Evolutionary conservation across 129 eudicot genomes (phyloP).

Genomic region (Flaveria sonorensis): DNA sequence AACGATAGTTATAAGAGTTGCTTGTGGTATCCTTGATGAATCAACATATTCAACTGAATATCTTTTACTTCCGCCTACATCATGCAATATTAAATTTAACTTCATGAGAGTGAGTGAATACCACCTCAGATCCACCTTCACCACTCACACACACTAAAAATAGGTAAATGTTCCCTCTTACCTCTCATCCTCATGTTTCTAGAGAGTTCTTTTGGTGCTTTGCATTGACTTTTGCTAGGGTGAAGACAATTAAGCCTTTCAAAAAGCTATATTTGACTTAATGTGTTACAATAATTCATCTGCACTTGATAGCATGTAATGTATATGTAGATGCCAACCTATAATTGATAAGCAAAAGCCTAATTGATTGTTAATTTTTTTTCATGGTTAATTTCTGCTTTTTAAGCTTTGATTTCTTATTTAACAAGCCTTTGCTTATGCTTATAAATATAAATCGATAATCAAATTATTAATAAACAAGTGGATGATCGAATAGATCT

Average conservation of each 20-base stretch:
- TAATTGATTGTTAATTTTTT: slow-evolving; percentile 16
- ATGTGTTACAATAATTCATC: slow-evolving; percentile 33
- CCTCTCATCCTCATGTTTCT: slow-evolving; percentile 20
- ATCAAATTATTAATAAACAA: background rate
- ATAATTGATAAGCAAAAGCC: slow-evolving; percentile 14
- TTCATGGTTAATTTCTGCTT: slow-evolving; percentile 27
- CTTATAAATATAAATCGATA: background rate
- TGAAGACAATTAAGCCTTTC: slow-evolving; percentile 20
- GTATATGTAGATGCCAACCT: slow-evolving; percentile 20
- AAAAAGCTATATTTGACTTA: slow-evolving; percentile 24
- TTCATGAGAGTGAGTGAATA: slow-evolving; percentile 29
- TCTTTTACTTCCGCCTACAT: no score
- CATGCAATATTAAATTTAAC: background rate
- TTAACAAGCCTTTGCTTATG: background rate
- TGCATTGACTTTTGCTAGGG: slow-evolving; percentile 30
- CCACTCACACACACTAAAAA: slow-evolving; percentile 16
- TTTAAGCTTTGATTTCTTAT: slow-evolving; percentile 9
- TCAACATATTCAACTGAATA: no score
- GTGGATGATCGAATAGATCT: background rate
- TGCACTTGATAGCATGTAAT: slow-evolving; percentile 29
- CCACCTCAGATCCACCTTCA: slow-evolving; percentile 35
- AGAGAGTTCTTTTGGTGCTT: slow-evolving; percentile 27
- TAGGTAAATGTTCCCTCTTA: slow-evolving; percentile 23
- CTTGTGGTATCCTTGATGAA: no score
- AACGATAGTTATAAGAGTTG: no score